Evolutionary conservation across 2,329 filamentous ascomycete species (phyloP).

Genomic region (Periconia sp.): DNA sequence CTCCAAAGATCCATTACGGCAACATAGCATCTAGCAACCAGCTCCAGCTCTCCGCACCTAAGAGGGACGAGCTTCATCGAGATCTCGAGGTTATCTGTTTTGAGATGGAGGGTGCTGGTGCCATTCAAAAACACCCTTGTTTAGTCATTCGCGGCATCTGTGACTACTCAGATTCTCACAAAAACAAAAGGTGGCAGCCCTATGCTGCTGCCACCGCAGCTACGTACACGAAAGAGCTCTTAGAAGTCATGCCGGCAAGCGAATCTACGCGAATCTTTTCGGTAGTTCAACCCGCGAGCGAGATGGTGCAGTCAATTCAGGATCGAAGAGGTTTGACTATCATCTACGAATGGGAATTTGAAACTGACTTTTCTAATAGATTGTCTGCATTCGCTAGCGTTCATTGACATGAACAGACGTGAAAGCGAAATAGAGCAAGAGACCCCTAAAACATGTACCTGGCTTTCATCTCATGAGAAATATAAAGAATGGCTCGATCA

Average conservation of each 20-base stretch:
- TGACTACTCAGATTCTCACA: constrained; percentile 28
- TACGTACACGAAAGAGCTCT: constrained; percentile 11
- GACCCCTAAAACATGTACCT: no score
- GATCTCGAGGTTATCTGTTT: constrained; percentile 25
- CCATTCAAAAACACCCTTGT: constrained; percentile 19
- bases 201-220: constrained; percentile 14
- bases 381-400: no score
- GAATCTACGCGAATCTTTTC: no score
- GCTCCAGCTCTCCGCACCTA: constrained; percentile 17
- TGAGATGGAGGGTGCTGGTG: constrained; percentile 27
- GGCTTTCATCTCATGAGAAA: no score
- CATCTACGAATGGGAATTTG: no score
- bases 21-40: constrained; percentile 27
- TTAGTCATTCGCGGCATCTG: constrained; percentile 26
- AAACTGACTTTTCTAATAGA: no score
- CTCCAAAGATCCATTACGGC: constrained; percentile 21
- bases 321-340: no score
- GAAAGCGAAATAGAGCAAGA: no score
- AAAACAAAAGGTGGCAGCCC: constrained; percentile 17
- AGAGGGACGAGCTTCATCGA: constrained; percentile 15
- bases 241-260: not conserved
- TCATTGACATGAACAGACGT: no score
- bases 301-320: no score
- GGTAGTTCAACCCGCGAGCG: no score
- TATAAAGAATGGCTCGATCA: no score